Percentiles rank a stretch among this genome's conserved stretches.
Conservation (phyloP, 2,329 filamentous ascomycete genomes). For the Clonostachys byssicola region DNA sequence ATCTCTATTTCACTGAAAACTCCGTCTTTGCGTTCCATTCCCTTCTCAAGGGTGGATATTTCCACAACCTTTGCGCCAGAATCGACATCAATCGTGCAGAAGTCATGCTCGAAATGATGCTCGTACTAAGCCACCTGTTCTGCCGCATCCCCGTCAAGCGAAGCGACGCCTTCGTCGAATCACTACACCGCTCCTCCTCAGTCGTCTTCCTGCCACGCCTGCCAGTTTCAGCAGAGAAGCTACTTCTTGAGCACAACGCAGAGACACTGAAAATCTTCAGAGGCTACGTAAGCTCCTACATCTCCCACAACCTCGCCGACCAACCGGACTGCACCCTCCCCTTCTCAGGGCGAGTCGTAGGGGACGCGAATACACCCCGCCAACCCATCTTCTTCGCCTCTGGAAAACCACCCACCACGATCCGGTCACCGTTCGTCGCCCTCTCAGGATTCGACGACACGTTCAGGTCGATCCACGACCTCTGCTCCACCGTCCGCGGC, state of each 20-base stretch:
- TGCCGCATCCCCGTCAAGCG: slow-evolving; percentile 46
- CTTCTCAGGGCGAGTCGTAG: slow-evolving; percentile 46
- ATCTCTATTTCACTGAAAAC: slow-evolving; percentile 75
- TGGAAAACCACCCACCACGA: slow-evolving; percentile 21
- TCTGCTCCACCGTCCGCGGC: slow-evolving; percentile 60
- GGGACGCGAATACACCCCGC: slow-evolving; percentile 9
- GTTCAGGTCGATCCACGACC: slow-evolving; percentile 61
- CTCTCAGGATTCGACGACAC: slow-evolving; percentile 64
- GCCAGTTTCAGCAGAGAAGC: slow-evolving; percentile 48
- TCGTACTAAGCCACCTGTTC: slow-evolving; percentile 70
- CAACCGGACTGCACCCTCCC: slow-evolving; percentile 51
- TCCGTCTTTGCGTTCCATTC: slow-evolving; percentile 74
- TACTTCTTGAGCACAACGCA: slow-evolving; percentile 59
- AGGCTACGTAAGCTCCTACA: slow-evolving; percentile 65
- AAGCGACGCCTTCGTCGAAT: slow-evolving; percentile 36
- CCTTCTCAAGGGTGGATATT: slow-evolving; percentile 66
- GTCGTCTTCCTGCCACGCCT: slow-evolving; percentile 62
- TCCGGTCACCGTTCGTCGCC: slow-evolving; percentile 67
- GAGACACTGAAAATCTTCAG: slow-evolving; percentile 63
- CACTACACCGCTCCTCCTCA: slow-evolving; percentile 55
- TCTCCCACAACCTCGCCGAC: slow-evolving; percentile 55
- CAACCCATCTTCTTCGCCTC: slow-evolving; percentile 6
- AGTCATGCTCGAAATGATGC: slow-evolving; percentile 56
- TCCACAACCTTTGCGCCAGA: slow-evolving; percentile 55
- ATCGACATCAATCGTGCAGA: slow-evolving; percentile 43